phyloP scores from a whole-genome alignment of 2,329 filamentous ascomycete genomes.

The Epichloe brachyelytri region DNA sequence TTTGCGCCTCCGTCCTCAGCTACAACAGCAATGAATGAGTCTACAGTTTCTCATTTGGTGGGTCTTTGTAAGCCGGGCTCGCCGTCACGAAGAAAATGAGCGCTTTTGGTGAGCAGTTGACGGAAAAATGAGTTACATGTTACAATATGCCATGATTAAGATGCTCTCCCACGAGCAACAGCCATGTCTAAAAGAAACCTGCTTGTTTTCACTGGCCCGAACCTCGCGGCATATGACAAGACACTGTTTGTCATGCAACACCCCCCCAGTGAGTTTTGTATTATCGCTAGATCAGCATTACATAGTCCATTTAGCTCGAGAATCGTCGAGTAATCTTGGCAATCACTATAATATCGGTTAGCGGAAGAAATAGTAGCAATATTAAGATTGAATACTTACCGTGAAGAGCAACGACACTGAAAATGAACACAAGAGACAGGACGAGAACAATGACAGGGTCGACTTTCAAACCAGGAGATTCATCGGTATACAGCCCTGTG shows the following conservation, averaged over 20 bases:
- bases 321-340: constrained; percentile 90
- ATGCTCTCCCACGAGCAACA: background rate
- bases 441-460: constrained; percentile 96
- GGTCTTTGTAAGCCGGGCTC: background rate
- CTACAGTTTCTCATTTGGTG: background rate
- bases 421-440: constrained; percentile 94
- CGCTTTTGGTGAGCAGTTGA: background rate
- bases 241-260: background rate
- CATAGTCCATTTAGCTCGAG: constrained; percentile 37
- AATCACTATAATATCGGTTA: constrained; percentile 49
- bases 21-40: too few relatives aligned
- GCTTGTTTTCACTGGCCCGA: background rate
- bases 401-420: constrained; percentile 93
- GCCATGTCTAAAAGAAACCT: background rate
- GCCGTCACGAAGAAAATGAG: background rate
- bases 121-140: background rate
- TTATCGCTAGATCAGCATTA: background rate
- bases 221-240: background rate
- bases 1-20: too few relatives aligned
- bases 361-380: background rate
- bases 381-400: constrained; percentile 1
- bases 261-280: background rate
- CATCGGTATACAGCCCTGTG: constrained; percentile 87
- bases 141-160: constrained; percentile 1
- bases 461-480: constrained; percentile 93